Conservation (phyloP, 2,329 filamentous ascomycete species). For the Fusarium equiseti region DNA sequence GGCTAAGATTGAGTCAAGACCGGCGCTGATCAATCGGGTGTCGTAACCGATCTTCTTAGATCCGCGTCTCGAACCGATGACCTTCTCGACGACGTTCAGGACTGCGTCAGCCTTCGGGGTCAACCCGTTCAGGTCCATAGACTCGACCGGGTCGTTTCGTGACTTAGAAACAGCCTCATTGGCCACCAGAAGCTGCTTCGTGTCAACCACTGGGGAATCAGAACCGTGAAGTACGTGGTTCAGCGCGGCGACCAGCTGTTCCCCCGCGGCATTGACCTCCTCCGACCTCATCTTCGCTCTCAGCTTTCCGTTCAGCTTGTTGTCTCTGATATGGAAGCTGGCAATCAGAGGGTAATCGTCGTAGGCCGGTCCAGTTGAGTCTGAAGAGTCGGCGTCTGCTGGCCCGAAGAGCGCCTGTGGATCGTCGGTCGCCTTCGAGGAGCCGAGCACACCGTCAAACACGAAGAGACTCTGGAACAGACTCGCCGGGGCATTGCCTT, state of each 20-base stretch:
- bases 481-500: background rate
- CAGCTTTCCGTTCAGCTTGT: conserved; percentile 5
- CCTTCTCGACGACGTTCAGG: conserved; percentile 1
- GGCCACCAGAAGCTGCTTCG: background rate
- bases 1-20: conserved; percentile 26
- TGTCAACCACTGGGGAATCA: background rate
- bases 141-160: accelerated
- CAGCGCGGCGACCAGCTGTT: background rate
- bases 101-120: background rate
- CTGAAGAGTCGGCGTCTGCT: background rate
- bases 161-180: background rate
- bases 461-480: conserved; percentile 33
- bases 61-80: conserved; percentile 3
- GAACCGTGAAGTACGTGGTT: background rate
- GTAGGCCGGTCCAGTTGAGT: background rate
- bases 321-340: conserved; percentile 24
- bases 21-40: conserved; percentile 19
- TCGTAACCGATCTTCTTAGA: conserved; percentile 6
- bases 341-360: conserved; percentile 30
- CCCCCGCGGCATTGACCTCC: background rate
- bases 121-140: background rate
- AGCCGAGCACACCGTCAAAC: conserved; percentile 14
- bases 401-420: background rate
- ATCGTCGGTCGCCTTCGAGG: background rate
- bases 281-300: conserved; percentile 1